Conservation (phyloP, 2,329 filamentous ascomycete genomes). For the Xylaria sp. region DNA sequence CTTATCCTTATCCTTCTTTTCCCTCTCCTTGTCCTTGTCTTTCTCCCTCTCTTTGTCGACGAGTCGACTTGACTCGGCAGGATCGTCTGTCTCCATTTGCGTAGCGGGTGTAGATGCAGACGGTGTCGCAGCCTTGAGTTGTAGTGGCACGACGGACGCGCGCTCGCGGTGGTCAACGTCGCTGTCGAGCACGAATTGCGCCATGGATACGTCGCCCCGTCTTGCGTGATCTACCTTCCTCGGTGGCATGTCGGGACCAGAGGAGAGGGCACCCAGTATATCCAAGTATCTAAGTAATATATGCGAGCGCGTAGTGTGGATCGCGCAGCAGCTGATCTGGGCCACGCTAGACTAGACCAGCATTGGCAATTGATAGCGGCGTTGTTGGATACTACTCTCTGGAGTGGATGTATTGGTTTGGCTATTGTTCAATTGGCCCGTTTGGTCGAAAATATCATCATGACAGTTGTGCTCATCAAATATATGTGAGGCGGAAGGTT, state of each 20-base stretch:
- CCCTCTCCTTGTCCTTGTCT: slow-evolving; percentile 50
- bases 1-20: slow-evolving; percentile 49
- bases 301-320: not conserved
- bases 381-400: not conserved
- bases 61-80: slow-evolving; percentile 38
- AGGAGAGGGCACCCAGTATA: slow-evolving; percentile 18
- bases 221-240: slow-evolving; percentile 62
- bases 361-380: slow-evolving; percentile 10
- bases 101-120: slow-evolving; percentile 37
- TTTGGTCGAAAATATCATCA: not conserved
- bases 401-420: not conserved
- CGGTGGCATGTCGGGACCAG: slow-evolving; percentile 59
- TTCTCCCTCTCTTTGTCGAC: slow-evolving; percentile 50
- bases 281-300: no score
- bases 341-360: slow-evolving; percentile 8
- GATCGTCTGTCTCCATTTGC: slow-evolving; percentile 52
- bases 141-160: slow-evolving; percentile 40
- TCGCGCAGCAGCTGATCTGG: slow-evolving; percentile 1
- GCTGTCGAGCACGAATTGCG: slow-evolving; percentile 58
- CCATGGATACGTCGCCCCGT: slow-evolving; percentile 58
- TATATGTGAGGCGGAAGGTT: not conserved
- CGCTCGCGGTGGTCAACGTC: slow-evolving; percentile 41
- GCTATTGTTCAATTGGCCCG: not conserved
- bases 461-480: not conserved
- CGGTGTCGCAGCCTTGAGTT: slow-evolving; percentile 40